Conservation (phyloP, 2,329 filamentous ascomycete species). For the Neonectria hederae region DNA sequence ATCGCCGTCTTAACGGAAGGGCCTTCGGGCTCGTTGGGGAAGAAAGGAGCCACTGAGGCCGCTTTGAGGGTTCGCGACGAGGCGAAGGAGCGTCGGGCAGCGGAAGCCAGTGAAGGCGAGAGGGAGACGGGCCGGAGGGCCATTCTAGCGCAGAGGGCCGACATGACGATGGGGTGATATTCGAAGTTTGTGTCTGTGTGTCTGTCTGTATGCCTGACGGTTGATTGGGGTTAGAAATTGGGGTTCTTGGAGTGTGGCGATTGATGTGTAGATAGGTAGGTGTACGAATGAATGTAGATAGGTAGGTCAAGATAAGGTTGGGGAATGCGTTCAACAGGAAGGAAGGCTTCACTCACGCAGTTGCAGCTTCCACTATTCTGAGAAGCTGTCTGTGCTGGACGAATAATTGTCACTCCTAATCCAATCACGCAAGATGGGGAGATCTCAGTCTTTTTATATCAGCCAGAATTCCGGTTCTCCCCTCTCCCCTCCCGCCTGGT, state of each 20-base stretch:
- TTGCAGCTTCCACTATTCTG: background rate
- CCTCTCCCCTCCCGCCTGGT: background rate
- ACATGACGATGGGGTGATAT: constrained; percentile 35
- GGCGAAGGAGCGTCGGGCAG: constrained; percentile 38
- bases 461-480: background rate
- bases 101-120: constrained; percentile 27
- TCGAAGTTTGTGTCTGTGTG: background rate
- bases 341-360: background rate
- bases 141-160: constrained; percentile 44
- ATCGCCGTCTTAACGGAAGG: constrained; percentile 69
- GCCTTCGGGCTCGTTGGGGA: constrained; percentile 60
- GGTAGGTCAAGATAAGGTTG: background rate
- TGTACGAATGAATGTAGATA: background rate
- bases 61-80: constrained; percentile 37
- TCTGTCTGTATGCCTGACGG: background rate
- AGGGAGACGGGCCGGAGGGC: constrained; percentile 34
- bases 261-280: background rate
- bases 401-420: no score
- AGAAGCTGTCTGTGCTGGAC: background rate
- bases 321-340: background rate
- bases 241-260: background rate
- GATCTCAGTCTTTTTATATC: constrained; percentile 25
- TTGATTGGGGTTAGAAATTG: background rate
- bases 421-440: constrained; percentile 1
- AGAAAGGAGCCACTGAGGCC: constrained; percentile 52